phyloP scores from a whole-genome alignment of 768 basidiomycete genomes.

The Naganishia randhawae region DNA sequence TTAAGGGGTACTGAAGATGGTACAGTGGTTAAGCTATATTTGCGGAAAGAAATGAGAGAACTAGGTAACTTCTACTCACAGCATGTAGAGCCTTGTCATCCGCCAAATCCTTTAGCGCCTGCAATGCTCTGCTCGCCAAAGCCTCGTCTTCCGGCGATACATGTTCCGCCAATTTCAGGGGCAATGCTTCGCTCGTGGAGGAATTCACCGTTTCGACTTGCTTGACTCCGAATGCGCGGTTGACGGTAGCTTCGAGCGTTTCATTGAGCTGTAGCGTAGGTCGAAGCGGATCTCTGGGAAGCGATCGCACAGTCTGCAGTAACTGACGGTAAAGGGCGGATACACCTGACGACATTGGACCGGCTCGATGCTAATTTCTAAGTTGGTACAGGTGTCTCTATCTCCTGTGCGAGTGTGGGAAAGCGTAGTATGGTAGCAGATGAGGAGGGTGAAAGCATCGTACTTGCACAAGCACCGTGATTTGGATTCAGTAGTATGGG shows the following conservation, averaged over 20 bases:
- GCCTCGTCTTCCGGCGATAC: conserved; percentile 26
- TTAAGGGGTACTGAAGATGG: conserved; percentile 39
- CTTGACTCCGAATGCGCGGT: conserved; percentile 28
- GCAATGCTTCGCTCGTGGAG: conserved; percentile 12
- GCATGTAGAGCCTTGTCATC: conserved; percentile 17
- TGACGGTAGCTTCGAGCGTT: conserved; percentile 40
- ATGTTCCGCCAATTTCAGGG: conserved; percentile 25
- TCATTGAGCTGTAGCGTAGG: conserved; percentile 41
- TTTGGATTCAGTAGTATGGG: background rate
- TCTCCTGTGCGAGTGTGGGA: too few species aligned
- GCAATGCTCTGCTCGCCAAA: conserved; percentile 17
- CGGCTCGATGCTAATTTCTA: background rate
- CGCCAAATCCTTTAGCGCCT: conserved; percentile 23
- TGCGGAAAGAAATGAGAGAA: background rate
- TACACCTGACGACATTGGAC: conserved; percentile 4
- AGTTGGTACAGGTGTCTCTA: background rate
- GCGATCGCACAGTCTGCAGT: conserved; percentile 37
- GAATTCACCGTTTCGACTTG: background rate
- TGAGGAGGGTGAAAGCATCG: too few species aligned
- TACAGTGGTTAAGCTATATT: background rate
- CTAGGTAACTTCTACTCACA: conserved; percentile 24
- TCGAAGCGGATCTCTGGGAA: conserved; percentile 43
- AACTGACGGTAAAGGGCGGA: conserved; percentile 32
- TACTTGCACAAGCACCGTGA: too few species aligned
- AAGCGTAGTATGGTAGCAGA: too few species aligned